Percentiles rank a stretch among this genome's conserved stretches.
Conservation (phyloP, 495 filamentous ascomycete genomes). For the Tuber umbilicatum region DNA sequence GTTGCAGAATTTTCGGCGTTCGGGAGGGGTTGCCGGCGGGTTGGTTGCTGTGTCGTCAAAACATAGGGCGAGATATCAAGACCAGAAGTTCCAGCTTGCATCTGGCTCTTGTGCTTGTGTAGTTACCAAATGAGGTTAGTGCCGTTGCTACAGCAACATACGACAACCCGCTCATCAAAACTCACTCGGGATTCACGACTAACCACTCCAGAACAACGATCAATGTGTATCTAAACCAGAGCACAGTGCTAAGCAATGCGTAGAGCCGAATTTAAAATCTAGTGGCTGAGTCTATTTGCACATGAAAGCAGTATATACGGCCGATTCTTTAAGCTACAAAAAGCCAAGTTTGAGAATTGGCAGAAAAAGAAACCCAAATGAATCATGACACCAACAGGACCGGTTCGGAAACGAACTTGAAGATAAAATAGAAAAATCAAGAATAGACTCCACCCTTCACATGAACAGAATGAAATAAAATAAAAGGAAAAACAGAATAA, state of each 20-base stretch:
- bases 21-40: not conserved
- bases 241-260: not conserved
- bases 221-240: not conserved
- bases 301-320: slow-evolving; percentile 3
- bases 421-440: not conserved
- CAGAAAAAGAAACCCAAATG: slow-evolving; percentile 1
- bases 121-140: not conserved
- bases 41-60: not conserved
- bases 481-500: not conserved
- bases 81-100: not conserved
- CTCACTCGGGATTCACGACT: not conserved
- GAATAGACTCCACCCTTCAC: not conserved
- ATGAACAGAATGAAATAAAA: not conserved
- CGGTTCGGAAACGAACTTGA: not conserved
- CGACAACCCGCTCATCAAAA: not conserved
- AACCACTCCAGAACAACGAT: not conserved
- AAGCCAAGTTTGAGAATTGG: slow-evolving; percentile 4
- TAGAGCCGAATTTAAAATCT: not conserved
- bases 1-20: not conserved
- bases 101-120: not conserved
- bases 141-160: not conserved
- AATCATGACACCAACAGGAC: slow-evolving; percentile 1
- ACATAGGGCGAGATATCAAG: not conserved
- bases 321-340: slow-evolving; percentile 3
- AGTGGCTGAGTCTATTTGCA: slow-evolving; percentile 4